Conservation (phyloP, 371 early-diverging fungal genomes). For the Massospora cicadina region DNA sequence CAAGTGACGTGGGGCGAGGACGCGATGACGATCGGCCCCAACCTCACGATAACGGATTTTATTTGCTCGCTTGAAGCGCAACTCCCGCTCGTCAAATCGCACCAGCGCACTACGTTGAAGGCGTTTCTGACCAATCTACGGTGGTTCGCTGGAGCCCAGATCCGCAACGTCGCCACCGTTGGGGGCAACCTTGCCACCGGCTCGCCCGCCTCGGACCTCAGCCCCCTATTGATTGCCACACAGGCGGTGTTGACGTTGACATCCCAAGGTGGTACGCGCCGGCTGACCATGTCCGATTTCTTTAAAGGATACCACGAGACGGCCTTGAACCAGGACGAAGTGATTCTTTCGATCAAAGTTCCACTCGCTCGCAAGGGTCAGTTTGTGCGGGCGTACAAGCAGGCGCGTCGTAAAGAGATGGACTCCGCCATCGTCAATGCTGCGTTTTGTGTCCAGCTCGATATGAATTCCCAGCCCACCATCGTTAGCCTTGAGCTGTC, state of each 20-base stretch:
- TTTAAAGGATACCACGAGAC: conserved; percentile 59
- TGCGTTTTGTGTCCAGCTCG: conserved; percentile 28
- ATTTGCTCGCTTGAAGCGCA: conserved; percentile 12
- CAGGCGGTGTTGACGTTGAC: conserved; percentile 32
- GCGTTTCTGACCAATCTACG: conserved; percentile 44
- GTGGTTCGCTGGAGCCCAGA: conserved; percentile 59
- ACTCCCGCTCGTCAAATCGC: not conserved
- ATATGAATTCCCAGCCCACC: not conserved
- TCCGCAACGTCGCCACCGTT: conserved; percentile 57
- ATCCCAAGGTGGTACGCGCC: conserved; percentile 19
- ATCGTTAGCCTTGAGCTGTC: conserved; percentile 19
- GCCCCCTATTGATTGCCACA: conserved; percentile 53
- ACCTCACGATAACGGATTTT: conserved; percentile 28
- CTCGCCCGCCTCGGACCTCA: conserved; percentile 61
- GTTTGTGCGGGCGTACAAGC: conserved; percentile 49
- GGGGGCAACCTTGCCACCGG: conserved; percentile 69
- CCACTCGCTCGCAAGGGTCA: conserved; percentile 32
- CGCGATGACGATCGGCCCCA: conserved; percentile 23
- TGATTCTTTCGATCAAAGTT: conserved; percentile 33
- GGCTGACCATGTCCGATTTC: conserved; percentile 38
- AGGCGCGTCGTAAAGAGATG: conserved; percentile 60
- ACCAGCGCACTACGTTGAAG: conserved; percentile 21
- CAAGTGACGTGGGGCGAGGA: conserved; percentile 15
- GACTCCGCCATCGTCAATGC: conserved; percentile 67
- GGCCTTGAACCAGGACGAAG: conserved; percentile 32